These are phyloP conservation scores for Aegilops longissima DNA, from an alignment of 176 grass and related monocot species.

Conservation along the genomic window DNA sequence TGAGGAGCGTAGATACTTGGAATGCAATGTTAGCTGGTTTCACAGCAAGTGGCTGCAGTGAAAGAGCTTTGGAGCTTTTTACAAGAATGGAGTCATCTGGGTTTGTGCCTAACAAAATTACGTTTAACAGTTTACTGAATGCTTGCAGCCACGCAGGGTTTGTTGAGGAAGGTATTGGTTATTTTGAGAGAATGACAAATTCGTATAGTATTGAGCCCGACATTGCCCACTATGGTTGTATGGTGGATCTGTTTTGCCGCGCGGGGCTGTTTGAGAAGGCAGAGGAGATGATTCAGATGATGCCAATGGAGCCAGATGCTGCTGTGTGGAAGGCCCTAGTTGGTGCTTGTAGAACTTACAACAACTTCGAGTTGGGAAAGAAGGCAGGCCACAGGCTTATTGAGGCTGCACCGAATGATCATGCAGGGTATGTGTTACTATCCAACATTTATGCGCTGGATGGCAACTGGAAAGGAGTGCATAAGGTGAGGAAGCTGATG, in stretches of 20 bases:
- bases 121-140: conserved; percentile 59
- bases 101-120: conserved; percentile 52
- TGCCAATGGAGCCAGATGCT: conserved; percentile 63
- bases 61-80: conserved; percentile 51
- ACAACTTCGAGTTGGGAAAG: conserved; percentile 53
- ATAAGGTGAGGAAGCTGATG: conserved; percentile 63
- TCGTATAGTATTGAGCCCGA: conserved; percentile 46
- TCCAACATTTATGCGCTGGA: conserved; percentile 73
- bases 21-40: conserved; percentile 63
- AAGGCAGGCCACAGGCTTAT: conserved; percentile 57
- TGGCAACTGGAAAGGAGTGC: conserved; percentile 59
- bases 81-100: conserved; percentile 42
- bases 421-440: conserved; percentile 54
- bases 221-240: conserved; percentile 73
- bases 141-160: conserved; percentile 63
- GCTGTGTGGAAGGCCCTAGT: conserved; percentile 55
- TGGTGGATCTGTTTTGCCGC: conserved; percentile 63
- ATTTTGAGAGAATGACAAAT: conserved; percentile 46
- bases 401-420: conserved; percentile 55
- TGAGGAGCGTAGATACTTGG: conserved; percentile 46
- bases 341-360: conserved; percentile 71
- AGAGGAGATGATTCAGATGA: conserved; percentile 45
- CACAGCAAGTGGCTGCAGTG: conserved; percentile 45
- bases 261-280: conserved; percentile 59
- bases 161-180: conserved; percentile 38